phyloP scores from a whole-genome alignment of 176 grass and related monocot species.

The Triticum monococcum region DNA sequence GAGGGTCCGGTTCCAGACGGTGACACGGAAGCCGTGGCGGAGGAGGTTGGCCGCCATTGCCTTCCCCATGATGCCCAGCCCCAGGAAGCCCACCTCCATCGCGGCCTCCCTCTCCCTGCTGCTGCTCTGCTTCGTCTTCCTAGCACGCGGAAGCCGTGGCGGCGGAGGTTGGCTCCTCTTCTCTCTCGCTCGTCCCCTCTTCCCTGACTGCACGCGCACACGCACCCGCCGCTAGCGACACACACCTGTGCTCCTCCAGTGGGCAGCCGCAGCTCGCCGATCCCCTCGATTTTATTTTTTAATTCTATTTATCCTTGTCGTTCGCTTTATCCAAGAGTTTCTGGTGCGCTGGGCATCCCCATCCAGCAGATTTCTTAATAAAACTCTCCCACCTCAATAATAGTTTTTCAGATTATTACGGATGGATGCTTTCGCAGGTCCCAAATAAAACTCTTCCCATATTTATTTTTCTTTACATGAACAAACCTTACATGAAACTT shows the following conservation, averaged over 20 bases:
- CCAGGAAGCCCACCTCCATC: constrained; percentile 97
- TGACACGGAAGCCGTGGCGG: constrained; percentile 76
- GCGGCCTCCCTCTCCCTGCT: neutral
- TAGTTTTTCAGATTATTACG: no score
- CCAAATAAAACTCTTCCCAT: no score
- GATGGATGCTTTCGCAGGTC: no score
- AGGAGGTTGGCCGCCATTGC: constrained; percentile 93
- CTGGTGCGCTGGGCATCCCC: neutral
- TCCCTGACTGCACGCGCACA: neutral
- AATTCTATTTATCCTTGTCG: neutral
- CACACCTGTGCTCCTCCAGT: neutral
- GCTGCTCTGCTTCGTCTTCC: neutral
- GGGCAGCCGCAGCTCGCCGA: neutral
- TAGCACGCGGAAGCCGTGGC: neutral
- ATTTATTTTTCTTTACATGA: no score
- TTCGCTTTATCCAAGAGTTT: neutral
- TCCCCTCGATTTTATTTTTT: constrained; percentile 27
- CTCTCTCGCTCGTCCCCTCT: neutral
- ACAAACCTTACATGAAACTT: no score
- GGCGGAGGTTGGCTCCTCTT: neutral
- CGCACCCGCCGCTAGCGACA: neutral
- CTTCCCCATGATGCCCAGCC: constrained; percentile 94
- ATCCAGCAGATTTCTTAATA: no score
- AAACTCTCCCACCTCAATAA: no score
- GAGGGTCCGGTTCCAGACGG: constrained; percentile 93